Evolutionary conservation across 139 green algal genomes (phyloP).

Genomic region (Coelastrella sp.): DNA sequence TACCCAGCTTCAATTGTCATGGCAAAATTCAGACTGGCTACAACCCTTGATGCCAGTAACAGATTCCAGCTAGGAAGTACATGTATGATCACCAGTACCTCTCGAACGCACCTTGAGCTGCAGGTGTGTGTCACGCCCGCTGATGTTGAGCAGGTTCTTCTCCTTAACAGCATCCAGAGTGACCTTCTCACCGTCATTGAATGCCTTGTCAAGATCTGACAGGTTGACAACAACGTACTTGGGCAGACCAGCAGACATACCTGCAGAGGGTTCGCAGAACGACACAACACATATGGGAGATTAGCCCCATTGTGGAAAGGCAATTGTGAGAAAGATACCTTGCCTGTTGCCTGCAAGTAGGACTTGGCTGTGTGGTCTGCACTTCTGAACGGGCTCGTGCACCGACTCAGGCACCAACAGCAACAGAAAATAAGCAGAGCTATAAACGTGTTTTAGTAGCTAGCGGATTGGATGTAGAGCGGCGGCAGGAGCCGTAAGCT

Average conservation of each 20-base stretch:
- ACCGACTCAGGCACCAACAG: neutral
- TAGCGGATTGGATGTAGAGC: too few relatives aligned
- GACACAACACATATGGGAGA: neutral
- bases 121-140: slow-evolving; percentile 82
- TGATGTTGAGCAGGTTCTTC: slow-evolving; percentile 85
- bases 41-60: too few relatives aligned
- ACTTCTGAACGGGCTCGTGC: neutral
- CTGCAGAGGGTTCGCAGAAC: slow-evolving; percentile 57
- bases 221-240: slow-evolving; percentile 95
- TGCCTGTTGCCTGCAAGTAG: neutral
- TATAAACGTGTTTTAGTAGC: too few relatives aligned
- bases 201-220: slow-evolving; percentile 78
- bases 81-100: too few relatives aligned
- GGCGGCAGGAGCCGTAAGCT: too few relatives aligned
- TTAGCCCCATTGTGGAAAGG: neutral
- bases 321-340: neutral
- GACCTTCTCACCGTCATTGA: slow-evolving; percentile 85
- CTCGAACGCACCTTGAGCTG: slow-evolving; percentile 87
- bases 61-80: too few relatives aligned
- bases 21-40: too few relatives aligned
- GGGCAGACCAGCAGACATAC: slow-evolving; percentile 90
- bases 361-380: neutral
- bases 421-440: neutral
- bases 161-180: slow-evolving; percentile 84
- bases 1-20: too few relatives aligned